Percentiles rank a stretch among this genome's conserved stretches.
These are phyloP conservation scores for Populus alba DNA, from an alignment of 345 rosid genomes.

Conservation along the genomic window DNA sequence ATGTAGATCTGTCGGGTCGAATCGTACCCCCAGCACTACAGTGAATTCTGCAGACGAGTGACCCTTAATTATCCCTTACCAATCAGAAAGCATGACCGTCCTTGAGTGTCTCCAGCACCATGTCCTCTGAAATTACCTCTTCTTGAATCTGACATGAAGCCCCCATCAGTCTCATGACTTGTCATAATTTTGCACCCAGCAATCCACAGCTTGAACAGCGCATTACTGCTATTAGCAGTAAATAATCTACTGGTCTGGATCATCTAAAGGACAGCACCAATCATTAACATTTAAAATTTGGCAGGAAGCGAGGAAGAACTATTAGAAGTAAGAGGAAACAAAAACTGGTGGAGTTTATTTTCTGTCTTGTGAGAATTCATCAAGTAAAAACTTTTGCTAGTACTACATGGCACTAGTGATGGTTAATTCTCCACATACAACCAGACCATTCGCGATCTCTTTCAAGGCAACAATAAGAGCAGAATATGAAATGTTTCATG, in stretches of 20 bases:
- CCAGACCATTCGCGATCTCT: not conserved
- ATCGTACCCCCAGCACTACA: not conserved
- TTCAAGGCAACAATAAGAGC: not conserved
- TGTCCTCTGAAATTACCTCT: conserved; percentile 2
- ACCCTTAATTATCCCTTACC: not conserved
- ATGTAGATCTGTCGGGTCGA: conserved; percentile 11
- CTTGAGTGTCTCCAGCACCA: conserved; percentile 12
- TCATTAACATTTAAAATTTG: conserved; percentile 9
- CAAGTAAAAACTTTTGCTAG: not conserved
- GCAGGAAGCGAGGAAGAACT: conserved; percentile 1
- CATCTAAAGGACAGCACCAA: conserved; percentile 17
- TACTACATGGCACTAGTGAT: not conserved
- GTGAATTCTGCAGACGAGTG: not conserved
- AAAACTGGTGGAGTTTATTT: conserved; percentile 27
- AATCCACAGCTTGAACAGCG: not conserved
- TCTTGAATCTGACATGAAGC: conserved; percentile 9
- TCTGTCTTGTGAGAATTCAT: conserved; percentile 20
- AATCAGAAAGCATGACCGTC: not conserved
- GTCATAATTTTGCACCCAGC: not conserved
- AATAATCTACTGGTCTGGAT: not conserved
- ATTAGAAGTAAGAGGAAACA: conserved; percentile 24
- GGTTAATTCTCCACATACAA: not conserved
- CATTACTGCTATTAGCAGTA: not conserved
- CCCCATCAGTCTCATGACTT: not conserved
- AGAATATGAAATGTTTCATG: not conserved